Base-by-base conservation (phyloP, 306 rosid species). In the Vachellia collinsii region DNA sequence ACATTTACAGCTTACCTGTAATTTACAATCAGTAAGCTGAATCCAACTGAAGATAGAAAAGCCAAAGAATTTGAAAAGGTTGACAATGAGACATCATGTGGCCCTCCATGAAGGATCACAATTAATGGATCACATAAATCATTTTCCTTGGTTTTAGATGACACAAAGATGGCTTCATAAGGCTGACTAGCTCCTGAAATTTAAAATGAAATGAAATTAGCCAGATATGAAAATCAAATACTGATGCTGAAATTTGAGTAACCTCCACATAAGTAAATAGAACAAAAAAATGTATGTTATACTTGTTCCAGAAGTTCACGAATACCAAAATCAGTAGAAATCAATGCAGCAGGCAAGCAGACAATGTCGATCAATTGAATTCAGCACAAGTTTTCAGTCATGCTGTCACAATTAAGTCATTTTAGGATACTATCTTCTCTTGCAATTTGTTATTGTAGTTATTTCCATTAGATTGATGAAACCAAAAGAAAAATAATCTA, bases 21-120 rank as follows among this genome's bases (percentile, higher is more conserved):
- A 80, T 95, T 95, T 53, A 95, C 97, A 82, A 90, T 58, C 84
- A 95, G 81, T 88, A 95, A 86, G 79, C 80, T 93, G 85, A 78
- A 93, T 81, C 99, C 98, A 83, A 90, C 58, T 61, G 96, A 85
- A 78, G 99, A 88, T 75, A 95, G 94, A 83, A 91, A 95, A 59
- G 92, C 97, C 43, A 59, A 73, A 65, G 94, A 79, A 87, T 89
- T 93, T 37, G 98, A 90, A 88, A 90, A 95, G 84, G 96, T 87
- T 71, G 99, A 72, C 85, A 83, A 36, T 14, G 89, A 87, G 43
- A 79, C 87, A 42, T 84, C 16, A 77, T 95, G 99, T 5, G 99
- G 99, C 37, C 99, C 98, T 5, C 99, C 99, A 25, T 95, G 99
- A 85, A 95, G 98, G 75, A 81, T 29, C 34, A 88, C 98, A 76